Conservation (phyloP, 2,329 filamentous ascomycete genomes). For the Colletotrichum salicis region DNA sequence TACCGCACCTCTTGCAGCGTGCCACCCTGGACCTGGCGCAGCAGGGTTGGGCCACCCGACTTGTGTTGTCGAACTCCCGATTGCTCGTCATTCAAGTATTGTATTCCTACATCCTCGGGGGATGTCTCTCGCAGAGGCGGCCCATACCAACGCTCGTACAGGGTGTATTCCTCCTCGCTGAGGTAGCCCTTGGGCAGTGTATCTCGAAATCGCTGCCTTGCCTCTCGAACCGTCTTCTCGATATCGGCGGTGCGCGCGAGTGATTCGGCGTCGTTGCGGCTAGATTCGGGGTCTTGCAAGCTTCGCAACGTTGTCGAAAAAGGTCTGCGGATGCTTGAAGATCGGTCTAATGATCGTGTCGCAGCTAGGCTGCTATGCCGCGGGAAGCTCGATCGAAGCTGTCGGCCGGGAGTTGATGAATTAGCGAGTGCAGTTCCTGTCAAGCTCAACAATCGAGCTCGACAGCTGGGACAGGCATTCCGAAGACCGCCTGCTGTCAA, state of each 20-base stretch:
- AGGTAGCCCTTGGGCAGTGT: conserved; percentile 78
- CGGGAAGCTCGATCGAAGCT: background rate
- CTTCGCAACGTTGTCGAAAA: background rate
- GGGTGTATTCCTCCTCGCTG: conserved; percentile 73
- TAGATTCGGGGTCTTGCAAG: background rate
- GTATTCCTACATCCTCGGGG: conserved; percentile 68
- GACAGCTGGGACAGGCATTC: conserved; percentile 31
- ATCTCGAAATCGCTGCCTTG: conserved; percentile 81
- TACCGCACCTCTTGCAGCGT: conserved; percentile 71
- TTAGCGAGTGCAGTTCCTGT: background rate
- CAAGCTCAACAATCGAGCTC: conserved; percentile 21
- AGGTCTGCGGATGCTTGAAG: conserved; percentile 4
- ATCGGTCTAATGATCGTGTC: conserved; percentile 1
- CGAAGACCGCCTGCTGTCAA: conserved; percentile 31
- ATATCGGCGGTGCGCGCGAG: conserved; percentile 48
- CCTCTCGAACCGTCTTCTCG: conserved; percentile 74
- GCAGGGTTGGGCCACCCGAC: conserved; percentile 48
- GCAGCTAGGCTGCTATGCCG: conserved; percentile 13
- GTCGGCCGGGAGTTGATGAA: background rate
- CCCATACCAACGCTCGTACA: conserved; percentile 87
- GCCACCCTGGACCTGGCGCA: conserved; percentile 67
- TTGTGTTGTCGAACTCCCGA: background rate
- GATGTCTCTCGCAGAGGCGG: conserved; percentile 72
- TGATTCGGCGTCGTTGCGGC: conserved; percentile 37
- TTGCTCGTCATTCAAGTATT: conserved; percentile 39